Base-by-base conservation (phyloP, 2,329 filamentous ascomycete genomes). In the Xylariomycetidae sp. region DNA sequence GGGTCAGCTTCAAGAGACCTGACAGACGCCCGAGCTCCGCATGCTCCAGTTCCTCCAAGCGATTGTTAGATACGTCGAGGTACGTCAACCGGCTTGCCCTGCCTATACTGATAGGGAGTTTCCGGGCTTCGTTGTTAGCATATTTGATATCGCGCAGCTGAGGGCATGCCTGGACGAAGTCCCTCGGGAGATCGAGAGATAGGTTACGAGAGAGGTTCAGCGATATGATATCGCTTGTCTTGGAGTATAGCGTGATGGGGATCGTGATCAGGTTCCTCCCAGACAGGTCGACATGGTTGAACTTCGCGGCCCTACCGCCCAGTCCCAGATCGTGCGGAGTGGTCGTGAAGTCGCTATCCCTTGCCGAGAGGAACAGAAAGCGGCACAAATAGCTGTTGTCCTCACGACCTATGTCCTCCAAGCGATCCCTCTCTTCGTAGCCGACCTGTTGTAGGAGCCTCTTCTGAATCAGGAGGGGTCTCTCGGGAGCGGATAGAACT, bases 331-430 rank as follows among this genome's bases (percentile, higher is more conserved):
- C 90, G 44, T 89, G 83, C 16, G 85, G 69, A 40, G 74, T 79
- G 27, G 82, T 72, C 42, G 82, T 79, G 51, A 77, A 89, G 30
- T 89, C 88, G 56, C 81, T 89, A 58, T 95, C 84, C 51, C 90
- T 86, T 14, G 85, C 83, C 12, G 90, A 89, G 38, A 96, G 69
- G 61, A 98, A 98, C 39, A 92, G 88, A 64, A 98, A 97, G 5
- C 92, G 85, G 56, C 89, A 94, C 10, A 98, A 74, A 50, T 97
- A 98, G 56, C 89, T 94, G 59, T 97, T 95, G 66, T 98, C 92
- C 60, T 98, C 92, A 37, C 92, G 80, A 17, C 92, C 92, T 33
- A 98, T 78, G 42, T 97, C 92, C 57, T 96, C 90, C 28, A 98
- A 80, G 25, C 80, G 80, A 59, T 98, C 92, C 36, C 78, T 78